Conservation (phyloP, 495 filamentous ascomycete genomes). For the Hypomontagnella monticulosa region DNA sequence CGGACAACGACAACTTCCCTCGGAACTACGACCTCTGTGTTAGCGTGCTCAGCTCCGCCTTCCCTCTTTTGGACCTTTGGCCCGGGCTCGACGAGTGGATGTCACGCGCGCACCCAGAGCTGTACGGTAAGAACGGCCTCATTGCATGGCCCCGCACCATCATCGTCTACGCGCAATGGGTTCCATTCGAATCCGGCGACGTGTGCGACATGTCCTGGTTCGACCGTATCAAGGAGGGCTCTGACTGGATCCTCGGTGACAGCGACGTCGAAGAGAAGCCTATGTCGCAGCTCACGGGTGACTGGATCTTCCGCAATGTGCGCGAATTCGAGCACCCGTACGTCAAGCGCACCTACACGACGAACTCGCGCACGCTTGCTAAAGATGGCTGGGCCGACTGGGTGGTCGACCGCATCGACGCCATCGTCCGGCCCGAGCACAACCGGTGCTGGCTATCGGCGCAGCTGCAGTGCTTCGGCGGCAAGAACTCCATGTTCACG, state of each 20-base stretch:
- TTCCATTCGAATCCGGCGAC: slow-evolving; percentile 47
- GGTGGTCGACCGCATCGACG: slow-evolving; percentile 48
- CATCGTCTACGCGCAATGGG: slow-evolving; percentile 56
- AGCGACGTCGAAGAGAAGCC: slow-evolving; percentile 43
- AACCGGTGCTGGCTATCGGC: slow-evolving; percentile 50
- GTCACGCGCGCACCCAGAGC: slow-evolving; percentile 46
- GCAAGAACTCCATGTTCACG: slow-evolving; percentile 51
- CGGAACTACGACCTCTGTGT: slow-evolving; percentile 55
- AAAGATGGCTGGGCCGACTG: slow-evolving; percentile 49
- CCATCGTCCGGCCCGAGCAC: slow-evolving; percentile 42
- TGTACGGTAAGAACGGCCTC: slow-evolving; percentile 44
- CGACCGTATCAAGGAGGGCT: slow-evolving; percentile 46
- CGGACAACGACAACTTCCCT: slow-evolving; percentile 51
- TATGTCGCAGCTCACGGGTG: slow-evolving; percentile 50
- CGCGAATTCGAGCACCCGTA: slow-evolving; percentile 54
- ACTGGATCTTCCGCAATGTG: slow-evolving; percentile 52
- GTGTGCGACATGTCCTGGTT: slow-evolving; percentile 50
- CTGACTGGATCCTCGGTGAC: slow-evolving; percentile 38
- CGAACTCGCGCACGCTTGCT: slow-evolving; percentile 47
- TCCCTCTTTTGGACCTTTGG: slow-evolving; percentile 44
- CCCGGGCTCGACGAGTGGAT: slow-evolving; percentile 47
- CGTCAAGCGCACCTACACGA: slow-evolving; percentile 51
- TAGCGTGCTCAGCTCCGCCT: slow-evolving; percentile 52
- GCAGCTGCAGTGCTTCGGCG: slow-evolving; percentile 52
- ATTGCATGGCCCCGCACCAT: slow-evolving; percentile 48